Conservation (phyloP, 257 asterid genomes). For the Solanum arcanum region DNA sequence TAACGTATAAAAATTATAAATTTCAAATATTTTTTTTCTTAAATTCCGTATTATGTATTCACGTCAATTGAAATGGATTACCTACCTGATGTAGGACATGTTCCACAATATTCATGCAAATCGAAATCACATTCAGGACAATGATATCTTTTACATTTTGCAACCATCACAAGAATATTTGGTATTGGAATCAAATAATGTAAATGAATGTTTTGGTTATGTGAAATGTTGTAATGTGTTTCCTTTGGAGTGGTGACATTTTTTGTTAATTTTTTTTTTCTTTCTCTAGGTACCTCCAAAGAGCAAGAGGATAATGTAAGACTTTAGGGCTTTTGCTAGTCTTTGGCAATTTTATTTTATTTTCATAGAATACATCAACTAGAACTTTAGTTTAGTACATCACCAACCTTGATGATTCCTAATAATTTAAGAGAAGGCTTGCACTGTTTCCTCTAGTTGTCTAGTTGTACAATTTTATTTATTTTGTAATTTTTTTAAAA, state of each 20-base stretch:
- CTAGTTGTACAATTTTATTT: background rate
- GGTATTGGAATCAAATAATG: background rate
- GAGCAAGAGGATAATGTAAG: background rate
- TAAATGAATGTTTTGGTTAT: slow-evolving; percentile 22
- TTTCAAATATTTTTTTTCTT: background rate
- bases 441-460: background rate
- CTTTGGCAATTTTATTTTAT: background rate
- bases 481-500: background rate
- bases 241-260: slow-evolving; percentile 18
- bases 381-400: too few species aligned
- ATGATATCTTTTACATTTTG: slow-evolving; percentile 28
- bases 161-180: slow-evolving; percentile 32
- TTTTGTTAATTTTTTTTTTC: background rate
- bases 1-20: background rate
- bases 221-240: slow-evolving; percentile 19
- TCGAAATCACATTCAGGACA: slow-evolving; percentile 33
- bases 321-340: background rate
- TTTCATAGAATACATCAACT: background rate
- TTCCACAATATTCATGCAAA: slow-evolving; percentile 35
- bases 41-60: background rate
- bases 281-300: background rate
- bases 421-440: background rate
- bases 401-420: background rate
- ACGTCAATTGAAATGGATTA: background rate
- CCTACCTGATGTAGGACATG: slow-evolving; percentile 23